Evolutionary conservation across 2,329 filamentous ascomycete genomes (phyloP).

Genomic region (Fusarium sterilihyphosum): DNA sequence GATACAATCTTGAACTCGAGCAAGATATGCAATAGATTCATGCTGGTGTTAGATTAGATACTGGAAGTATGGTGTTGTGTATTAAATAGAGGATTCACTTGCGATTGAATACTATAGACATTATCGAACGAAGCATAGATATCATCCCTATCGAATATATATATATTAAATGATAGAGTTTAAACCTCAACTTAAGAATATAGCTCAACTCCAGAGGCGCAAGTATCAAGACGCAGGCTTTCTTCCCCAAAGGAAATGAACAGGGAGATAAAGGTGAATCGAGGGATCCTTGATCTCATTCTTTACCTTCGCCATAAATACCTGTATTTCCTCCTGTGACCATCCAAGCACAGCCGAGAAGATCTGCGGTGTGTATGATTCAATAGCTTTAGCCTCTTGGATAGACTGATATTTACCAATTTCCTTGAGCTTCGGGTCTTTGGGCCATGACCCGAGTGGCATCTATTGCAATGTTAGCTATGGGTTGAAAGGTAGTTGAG

Average conservation of each 20-base stretch:
- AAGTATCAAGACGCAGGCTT: background rate
- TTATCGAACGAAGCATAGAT: background rate
- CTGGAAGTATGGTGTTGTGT: background rate
- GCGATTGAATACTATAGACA: background rate
- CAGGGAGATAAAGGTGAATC: background rate
- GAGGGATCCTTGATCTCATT: background rate
- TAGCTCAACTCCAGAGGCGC: fast-evolving
- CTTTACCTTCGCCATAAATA: background rate
- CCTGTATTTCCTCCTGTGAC: background rate
- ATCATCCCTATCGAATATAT: background rate
- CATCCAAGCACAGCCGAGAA: background rate
- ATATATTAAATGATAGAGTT: fast-evolving
- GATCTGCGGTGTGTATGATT: background rate
- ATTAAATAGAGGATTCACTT: background rate
- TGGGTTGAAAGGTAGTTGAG: fast-evolving
- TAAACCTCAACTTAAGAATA: background rate
- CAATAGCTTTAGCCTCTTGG: background rate
- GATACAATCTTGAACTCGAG: fast-evolving
- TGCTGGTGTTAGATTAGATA: background rate
- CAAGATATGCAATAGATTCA: background rate
- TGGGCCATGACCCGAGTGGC: background rate
- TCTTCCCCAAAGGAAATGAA: background rate
- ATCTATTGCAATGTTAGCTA: background rate
- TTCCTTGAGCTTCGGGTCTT: background rate
- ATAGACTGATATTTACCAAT: background rate